phyloP scores from a whole-genome alignment of 2,329 filamentous ascomycete species.

The Xylaria hypoxylon region DNA sequence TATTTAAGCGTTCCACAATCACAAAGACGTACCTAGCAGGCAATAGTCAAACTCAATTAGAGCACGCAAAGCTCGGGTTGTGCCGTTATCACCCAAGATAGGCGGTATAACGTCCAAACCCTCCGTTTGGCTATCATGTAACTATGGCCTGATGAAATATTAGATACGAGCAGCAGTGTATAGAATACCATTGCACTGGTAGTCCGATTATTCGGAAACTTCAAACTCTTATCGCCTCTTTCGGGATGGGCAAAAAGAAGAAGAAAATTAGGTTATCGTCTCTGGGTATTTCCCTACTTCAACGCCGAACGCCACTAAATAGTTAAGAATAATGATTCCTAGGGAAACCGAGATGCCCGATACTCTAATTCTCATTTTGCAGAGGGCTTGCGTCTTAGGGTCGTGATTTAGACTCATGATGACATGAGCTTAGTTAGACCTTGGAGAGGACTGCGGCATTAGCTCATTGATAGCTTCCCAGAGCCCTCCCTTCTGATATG shows the following conservation, averaged over 20 bases:
- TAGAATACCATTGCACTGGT: background rate
- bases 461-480: slow-evolving; percentile 46
- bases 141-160: background rate
- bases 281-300: slow-evolving; percentile 25
- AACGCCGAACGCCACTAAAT: slow-evolving; percentile 19
- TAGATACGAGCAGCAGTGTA: background rate
- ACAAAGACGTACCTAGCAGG: background rate
- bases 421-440: background rate
- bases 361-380: background rate
- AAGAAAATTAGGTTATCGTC: background rate
- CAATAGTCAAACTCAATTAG: background rate
- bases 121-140: slow-evolving; percentile 2
- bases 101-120: background rate
- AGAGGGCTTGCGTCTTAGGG: background rate
- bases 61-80: background rate
- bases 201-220: background rate
- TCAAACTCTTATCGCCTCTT: background rate
- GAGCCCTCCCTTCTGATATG: slow-evolving; percentile 45
- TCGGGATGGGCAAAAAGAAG: background rate
- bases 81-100: background rate
- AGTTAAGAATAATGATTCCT: background rate
- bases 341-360: background rate
- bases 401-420: background rate
- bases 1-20: slow-evolving; percentile 3
- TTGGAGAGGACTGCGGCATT: slow-evolving; percentile 38